phyloP scores from a whole-genome alignment of 2,329 filamentous ascomycete genomes.

The Aspergillus glaucus region DNA sequence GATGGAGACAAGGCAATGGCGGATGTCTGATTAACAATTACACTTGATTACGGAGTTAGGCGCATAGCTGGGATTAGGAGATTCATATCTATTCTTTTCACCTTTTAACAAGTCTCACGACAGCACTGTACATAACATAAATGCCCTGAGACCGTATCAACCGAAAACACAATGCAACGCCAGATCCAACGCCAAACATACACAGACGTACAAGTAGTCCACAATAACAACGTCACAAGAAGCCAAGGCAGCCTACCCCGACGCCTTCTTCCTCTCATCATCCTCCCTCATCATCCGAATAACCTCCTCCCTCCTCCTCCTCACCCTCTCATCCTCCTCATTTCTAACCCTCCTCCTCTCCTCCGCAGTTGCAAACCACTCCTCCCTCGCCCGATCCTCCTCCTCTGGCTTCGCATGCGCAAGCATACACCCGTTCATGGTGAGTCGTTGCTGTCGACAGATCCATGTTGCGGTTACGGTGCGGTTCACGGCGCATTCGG shows the following conservation, averaged over 20 bases:
- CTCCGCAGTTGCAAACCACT: slow-evolving; percentile 80
- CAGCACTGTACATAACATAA: neutral
- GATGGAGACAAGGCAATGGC: slow-evolving; percentile 37
- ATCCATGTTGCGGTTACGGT: slow-evolving; percentile 84
- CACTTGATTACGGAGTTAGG: neutral
- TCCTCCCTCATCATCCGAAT: slow-evolving; percentile 37
- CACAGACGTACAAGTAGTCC: no score
- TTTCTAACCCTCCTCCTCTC: slow-evolving; percentile 64
- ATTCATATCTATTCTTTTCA: neutral
- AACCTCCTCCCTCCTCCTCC: slow-evolving; percentile 36
- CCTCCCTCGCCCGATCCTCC: slow-evolving; percentile 80
- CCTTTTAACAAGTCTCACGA: neutral
- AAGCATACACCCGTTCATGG: slow-evolving; percentile 95
- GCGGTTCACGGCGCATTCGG: slow-evolving; percentile 76
- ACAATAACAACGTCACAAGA: no score
- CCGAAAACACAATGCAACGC: neutral
- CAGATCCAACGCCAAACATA: neutral
- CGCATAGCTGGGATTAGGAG: neutral
- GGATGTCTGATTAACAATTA: slow-evolving; percentile 26
- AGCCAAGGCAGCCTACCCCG: neutral
- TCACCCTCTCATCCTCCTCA: slow-evolving; percentile 46
- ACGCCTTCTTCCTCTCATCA: slow-evolving; percentile 17
- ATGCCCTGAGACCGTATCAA: neutral
- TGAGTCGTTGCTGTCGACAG: slow-evolving; percentile 70
- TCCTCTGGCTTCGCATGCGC: slow-evolving; percentile 75